Conservation (phyloP, 2,329 filamentous ascomycete genomes). For the Malbranchea zuffiana region DNA sequence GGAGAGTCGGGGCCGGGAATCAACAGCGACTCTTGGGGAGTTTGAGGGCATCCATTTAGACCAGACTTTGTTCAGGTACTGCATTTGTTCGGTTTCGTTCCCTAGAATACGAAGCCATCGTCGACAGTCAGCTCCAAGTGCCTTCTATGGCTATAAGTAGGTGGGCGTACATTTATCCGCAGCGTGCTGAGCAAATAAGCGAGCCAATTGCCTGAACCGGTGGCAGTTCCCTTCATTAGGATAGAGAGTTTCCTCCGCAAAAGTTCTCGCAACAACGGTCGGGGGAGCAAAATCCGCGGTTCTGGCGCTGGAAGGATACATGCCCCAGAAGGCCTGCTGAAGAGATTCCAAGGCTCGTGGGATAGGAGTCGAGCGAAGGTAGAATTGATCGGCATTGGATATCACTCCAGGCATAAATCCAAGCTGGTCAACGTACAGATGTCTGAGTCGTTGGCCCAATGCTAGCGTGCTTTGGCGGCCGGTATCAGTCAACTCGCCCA, state of each 20-base stretch:
- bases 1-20: constrained; percentile 69
- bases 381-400: constrained; percentile 49
- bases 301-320: constrained; percentile 53
- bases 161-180: constrained; percentile 50
- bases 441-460: constrained; percentile 56
- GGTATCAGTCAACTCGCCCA: constrained; percentile 61
- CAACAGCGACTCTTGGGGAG: constrained; percentile 61
- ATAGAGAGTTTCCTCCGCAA: constrained; percentile 64
- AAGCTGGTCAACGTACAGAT: constrained; percentile 64
- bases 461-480: constrained; percentile 61
- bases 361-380: constrained; percentile 63
- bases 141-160: neutral
- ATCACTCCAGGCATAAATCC: constrained; percentile 56
- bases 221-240: constrained; percentile 67
- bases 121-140: neutral
- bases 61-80: constrained; percentile 64
- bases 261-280: constrained; percentile 54
- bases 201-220: constrained; percentile 57
- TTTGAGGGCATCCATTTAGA: constrained; percentile 76
- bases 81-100: constrained; percentile 71
- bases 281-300: constrained; percentile 47
- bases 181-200: constrained; percentile 60
- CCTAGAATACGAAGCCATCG: constrained; percentile 26
- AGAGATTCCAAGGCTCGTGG: constrained; percentile 67
- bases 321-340: constrained; percentile 62